phyloP scores from a whole-genome alignment of 352 stramenopile species.

The Globisporangium alternatum region DNA sequence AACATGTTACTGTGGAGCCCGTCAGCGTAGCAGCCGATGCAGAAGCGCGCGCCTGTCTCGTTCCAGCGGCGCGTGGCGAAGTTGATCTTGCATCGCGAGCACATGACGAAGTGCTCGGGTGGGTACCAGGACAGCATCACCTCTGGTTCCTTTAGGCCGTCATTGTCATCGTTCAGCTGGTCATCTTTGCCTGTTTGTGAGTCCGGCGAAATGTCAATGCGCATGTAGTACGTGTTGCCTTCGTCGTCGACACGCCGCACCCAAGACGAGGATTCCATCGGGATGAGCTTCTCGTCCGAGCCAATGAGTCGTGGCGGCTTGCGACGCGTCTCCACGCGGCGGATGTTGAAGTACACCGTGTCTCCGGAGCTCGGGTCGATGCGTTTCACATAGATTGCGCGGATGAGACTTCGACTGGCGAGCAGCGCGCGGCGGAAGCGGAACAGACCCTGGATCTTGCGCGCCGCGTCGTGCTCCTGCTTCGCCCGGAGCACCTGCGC shows the following conservation, averaged over 20 bases:
- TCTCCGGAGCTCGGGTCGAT: conserved; percentile 51
- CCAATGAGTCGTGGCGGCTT: conserved; percentile 46
- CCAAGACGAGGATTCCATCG: conserved; percentile 64
- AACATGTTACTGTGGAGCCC: conserved; percentile 17
- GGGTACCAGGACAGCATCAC: conserved; percentile 29
- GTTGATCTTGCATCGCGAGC: conserved; percentile 39
- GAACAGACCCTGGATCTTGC: conserved; percentile 68
- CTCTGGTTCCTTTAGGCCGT: background rate
- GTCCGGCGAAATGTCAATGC: conserved; percentile 24
- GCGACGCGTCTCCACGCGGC: conserved; percentile 29
- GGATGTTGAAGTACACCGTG: conserved; percentile 65
- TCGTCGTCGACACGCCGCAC: conserved; percentile 46
- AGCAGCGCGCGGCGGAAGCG: conserved; percentile 45
- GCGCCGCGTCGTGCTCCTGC: conserved; percentile 31
- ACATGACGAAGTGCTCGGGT: conserved; percentile 59
- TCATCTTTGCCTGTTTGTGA: background rate
- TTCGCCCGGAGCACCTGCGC: conserved; percentile 30
- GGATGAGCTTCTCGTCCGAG: conserved; percentile 42
- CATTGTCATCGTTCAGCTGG: background rate
- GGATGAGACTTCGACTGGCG: conserved; percentile 45
- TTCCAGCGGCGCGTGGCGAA: conserved; percentile 56
- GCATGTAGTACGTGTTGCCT: conserved; percentile 48
- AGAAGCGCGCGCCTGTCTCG: conserved; percentile 44
- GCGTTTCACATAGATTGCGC: conserved; percentile 51
- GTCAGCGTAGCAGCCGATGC: conserved; percentile 60